Conservation (phyloP, 768 basidiomycete species). For the Psilocybe subaeruginosa region DNA sequence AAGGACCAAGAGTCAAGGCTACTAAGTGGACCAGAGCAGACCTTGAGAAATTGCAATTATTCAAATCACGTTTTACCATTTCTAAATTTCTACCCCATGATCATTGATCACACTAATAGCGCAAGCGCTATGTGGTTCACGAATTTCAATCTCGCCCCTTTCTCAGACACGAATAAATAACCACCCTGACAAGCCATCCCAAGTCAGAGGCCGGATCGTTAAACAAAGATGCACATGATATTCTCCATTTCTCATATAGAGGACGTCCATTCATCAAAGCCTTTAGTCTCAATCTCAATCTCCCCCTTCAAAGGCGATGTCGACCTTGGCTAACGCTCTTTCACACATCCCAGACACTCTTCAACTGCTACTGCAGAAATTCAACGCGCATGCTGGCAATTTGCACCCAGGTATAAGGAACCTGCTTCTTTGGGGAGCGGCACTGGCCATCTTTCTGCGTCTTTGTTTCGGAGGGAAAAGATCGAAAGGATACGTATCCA, state of each 20-base stretch:
- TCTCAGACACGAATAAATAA: not conserved
- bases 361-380: conserved; percentile 2
- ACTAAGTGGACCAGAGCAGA: too few relatives aligned
- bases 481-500: conserved; percentile 24
- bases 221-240: conserved; percentile 7
- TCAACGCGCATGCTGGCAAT: not conserved
- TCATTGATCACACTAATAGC: not conserved
- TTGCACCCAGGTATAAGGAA: not conserved
- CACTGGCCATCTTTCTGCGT: conserved; percentile 27
- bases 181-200: not conserved
- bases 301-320: not conserved
- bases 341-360: conserved; percentile 1
- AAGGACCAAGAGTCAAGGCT: too few relatives aligned
- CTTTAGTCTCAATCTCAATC: not conserved
- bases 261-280: not conserved
- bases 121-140: too few relatives aligned
- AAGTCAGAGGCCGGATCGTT: not conserved
- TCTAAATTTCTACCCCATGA: not conserved
- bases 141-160: not conserved
- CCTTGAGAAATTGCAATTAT: too few relatives aligned
- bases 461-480: conserved; percentile 17
- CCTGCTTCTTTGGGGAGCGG: conserved; percentile 19
- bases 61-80: not conserved
- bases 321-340: not conserved
- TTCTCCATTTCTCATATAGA: not conserved